phyloP scores from a whole-genome alignment of 2,329 filamentous ascomycete species.

The Ophiostoma tasmaniense region DNA sequence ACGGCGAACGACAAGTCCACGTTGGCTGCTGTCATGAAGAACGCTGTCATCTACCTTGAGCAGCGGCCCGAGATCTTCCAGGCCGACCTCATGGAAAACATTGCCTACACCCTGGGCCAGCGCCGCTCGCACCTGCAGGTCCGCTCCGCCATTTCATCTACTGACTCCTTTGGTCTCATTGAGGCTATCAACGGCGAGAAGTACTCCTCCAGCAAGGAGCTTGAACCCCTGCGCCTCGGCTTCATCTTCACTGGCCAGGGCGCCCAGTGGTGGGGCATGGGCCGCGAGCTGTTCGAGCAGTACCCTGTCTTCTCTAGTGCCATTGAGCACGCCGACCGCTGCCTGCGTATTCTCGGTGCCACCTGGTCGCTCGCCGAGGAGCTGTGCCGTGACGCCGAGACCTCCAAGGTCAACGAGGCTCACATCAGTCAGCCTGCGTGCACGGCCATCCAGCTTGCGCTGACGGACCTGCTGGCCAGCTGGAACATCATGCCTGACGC shows the following conservation, averaged over 20 bases:
- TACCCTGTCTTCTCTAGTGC: constrained; percentile 6
- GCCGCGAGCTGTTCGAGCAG: constrained; percentile 24
- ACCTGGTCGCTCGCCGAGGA: constrained; percentile 18
- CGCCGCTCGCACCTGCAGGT: constrained; percentile 25
- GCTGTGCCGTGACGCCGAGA: constrained; percentile 12
- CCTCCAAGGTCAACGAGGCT: constrained; percentile 23
- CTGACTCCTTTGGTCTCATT: constrained; percentile 26
- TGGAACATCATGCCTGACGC: constrained; percentile 25
- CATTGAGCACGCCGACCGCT: constrained; percentile 17
- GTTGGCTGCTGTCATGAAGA: constrained; percentile 23
- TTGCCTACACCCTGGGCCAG: constrained; percentile 28
- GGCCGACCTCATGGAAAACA: constrained; percentile 22
- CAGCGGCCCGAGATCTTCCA: background rate
- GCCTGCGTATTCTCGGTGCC: constrained; percentile 13
- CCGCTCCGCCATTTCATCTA: background rate
- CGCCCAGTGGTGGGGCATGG: constrained; percentile 25
- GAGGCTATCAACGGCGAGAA: constrained; percentile 12
- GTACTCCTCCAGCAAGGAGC: constrained; percentile 13
- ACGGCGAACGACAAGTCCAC: constrained; percentile 33
- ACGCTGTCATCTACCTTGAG: constrained; percentile 27
- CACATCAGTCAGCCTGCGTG: constrained; percentile 43
- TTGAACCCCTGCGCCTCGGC: constrained; percentile 11
- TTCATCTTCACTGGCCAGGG: constrained; percentile 19
- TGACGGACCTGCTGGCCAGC: constrained; percentile 25
- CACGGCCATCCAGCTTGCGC: constrained; percentile 44